phyloP scores from a whole-genome alignment of 2,329 filamentous ascomycete species.

The Aureobasidium zeae region DNA sequence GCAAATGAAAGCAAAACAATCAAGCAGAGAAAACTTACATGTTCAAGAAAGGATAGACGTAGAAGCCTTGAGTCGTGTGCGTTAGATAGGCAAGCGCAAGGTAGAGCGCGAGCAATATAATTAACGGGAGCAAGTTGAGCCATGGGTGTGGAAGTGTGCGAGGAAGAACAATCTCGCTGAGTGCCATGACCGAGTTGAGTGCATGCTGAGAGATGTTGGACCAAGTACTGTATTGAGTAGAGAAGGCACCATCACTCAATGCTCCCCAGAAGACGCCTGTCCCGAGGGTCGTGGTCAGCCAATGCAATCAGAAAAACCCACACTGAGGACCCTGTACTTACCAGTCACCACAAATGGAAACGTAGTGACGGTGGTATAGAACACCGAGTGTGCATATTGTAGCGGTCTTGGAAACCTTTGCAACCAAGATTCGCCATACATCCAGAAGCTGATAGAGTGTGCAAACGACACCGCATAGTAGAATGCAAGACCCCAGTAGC shows the following conservation, averaged over 20 bases:
- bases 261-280: slow-evolving; percentile 37
- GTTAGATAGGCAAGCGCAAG: slow-evolving; percentile 67
- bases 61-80: slow-evolving; percentile 58
- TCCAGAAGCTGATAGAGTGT: slow-evolving; percentile 59
- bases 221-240: slow-evolving; percentile 35
- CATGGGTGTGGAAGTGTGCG: slow-evolving; percentile 55
- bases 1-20: background rate
- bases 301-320: too few species aligned
- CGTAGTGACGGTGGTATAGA: slow-evolving; percentile 35
- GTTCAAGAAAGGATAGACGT: slow-evolving; percentile 73
- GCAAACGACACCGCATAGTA: slow-evolving; percentile 61
- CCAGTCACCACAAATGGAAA: slow-evolving; percentile 38
- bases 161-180: slow-evolving; percentile 65
- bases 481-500: slow-evolving; percentile 74
- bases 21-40: slow-evolving; percentile 27
- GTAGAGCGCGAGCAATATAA: slow-evolving; percentile 64
- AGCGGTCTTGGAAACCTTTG: slow-evolving; percentile 30
- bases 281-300: too few species aligned
- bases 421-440: slow-evolving; percentile 30
- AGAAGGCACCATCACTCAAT: slow-evolving; percentile 29
- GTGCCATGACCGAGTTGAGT: slow-evolving; percentile 62
- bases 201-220: slow-evolving; percentile 64
- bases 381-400: slow-evolving; percentile 33
- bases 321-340: too few species aligned
- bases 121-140: slow-evolving; percentile 57